Conservation (phyloP, 148 eudicot genomes). For the Salicornia ramosissima region DNA sequence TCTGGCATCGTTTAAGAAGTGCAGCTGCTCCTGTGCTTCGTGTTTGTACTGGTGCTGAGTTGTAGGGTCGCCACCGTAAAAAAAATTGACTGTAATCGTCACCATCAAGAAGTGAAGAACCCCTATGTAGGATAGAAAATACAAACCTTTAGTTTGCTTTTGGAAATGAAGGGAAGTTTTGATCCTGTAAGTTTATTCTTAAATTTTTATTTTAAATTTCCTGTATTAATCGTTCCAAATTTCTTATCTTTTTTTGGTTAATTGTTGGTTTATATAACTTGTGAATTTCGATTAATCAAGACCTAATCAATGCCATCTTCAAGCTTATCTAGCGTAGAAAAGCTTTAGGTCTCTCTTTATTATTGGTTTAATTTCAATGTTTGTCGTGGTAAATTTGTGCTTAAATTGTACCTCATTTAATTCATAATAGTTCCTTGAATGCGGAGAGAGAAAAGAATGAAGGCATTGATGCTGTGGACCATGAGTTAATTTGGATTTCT, state of each 20-base stretch:
- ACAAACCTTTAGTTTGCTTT: too few species aligned
- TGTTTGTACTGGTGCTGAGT: too few species aligned
- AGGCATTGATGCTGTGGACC: conserved; percentile 35
- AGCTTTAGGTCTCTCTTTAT: conserved; percentile 43
- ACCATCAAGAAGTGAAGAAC: too few species aligned
- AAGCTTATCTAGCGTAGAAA: conserved; percentile 65
- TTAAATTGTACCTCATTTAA: background rate
- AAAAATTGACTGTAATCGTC: too few species aligned
- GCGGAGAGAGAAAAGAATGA: conserved; percentile 65
- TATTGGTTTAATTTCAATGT: background rate
- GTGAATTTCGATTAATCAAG: conserved; percentile 33
- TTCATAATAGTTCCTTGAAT: background rate
- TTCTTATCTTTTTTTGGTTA: background rate
- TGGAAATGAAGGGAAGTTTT: conserved; percentile 41
- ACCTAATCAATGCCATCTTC: conserved; percentile 73
- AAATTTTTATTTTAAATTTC: background rate
- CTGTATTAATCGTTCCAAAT: background rate
- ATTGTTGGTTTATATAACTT: background rate
- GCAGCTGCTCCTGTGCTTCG: too few species aligned
- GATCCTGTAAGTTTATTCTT: conserved; percentile 35
- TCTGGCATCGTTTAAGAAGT: too few species aligned
- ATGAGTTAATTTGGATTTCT: conserved; percentile 45
- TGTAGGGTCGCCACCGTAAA: too few species aligned
- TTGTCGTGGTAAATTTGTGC: background rate
- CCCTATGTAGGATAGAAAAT: too few species aligned